A percentile compares a stretch with the other conserved stretches of the same genome.
phyloP scores from a whole-genome alignment of 2,329 filamentous ascomycete genomes.

The Fusarium irregulare region DNA sequence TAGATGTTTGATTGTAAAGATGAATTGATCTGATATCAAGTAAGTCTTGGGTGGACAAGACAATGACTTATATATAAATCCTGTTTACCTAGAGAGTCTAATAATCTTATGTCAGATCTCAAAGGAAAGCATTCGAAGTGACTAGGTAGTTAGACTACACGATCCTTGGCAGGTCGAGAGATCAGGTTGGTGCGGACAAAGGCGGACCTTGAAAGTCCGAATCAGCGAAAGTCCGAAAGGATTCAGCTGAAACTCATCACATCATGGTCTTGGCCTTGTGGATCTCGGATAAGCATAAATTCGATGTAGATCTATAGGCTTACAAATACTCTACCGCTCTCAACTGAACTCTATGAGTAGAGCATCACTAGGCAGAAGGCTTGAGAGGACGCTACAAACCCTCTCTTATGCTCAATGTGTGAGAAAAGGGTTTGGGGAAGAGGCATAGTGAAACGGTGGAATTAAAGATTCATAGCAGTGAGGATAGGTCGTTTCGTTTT shows the following conservation, averaged over 20 bases:
- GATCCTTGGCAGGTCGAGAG: not conserved
- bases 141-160: not conserved
- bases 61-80: constrained; percentile 5
- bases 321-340: constrained; percentile 11
- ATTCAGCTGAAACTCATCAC: not conserved
- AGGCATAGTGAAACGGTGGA: not conserved
- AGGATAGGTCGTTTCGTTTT: not conserved
- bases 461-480: not conserved
- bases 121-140: not conserved
- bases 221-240: constrained; percentile 6
- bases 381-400: not conserved
- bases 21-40: not conserved
- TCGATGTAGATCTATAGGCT: not conserved
- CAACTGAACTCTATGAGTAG: not conserved
- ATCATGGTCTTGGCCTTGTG: constrained; percentile 5
- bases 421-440: not conserved
- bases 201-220: constrained; percentile 19
- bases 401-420: not conserved
- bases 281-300: constrained; percentile 28
- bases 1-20: not conserved
- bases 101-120: not conserved
- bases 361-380: not conserved
- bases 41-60: not conserved
- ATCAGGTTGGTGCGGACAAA: constrained; percentile 1
- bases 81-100: not conserved